Evolutionary conservation across 257 asterid genomes (phyloP), one percentile per base, ranked within the genome.

Genomic region (Anisodus acutangulus): DNA sequence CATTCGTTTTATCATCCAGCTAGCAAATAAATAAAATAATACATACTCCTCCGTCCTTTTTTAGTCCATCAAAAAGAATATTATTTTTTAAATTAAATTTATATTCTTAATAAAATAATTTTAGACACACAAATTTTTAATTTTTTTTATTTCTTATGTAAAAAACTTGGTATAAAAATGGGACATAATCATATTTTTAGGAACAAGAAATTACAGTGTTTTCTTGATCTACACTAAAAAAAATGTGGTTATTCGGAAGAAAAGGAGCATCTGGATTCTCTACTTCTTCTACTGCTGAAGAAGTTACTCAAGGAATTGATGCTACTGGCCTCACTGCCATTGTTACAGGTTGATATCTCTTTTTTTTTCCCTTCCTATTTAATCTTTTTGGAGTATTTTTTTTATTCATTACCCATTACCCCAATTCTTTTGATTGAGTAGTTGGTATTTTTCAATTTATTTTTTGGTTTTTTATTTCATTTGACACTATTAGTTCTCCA

Each of bases 291-390:
- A 92, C 92, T 17, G 93, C 96, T 22, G 93, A 90, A 83, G 89
- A 91, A 84, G 95, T 92, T 86, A 84, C 92, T 5, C 79, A 58
- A 66, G 94, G 97, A 83, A 85, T 92, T 78, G 91, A 90, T 86
- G 94, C 79, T 70, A 84, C 93, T 78, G 88, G 85, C 80, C 95
- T 92, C 85, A 91, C 95, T 79, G 96, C 95, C 83, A 88, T 93
- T 53, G 91, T 92, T 63, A 90, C 96, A 68, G 96, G 92, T 92
- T 22, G 5, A 22, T 5, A 49, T 1, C 43, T 45, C 3, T n/a
- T 37, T 51, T 51, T 55, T 76, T 85, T 83, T 85, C 37, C 60
- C 81, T 80, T 16, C 49, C 71, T 59, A 12, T 13, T 67, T 74
- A 31, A 68, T 16, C 19, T 19, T 57, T 31, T 4, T 17, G 4